Base-by-base conservation (phyloP, 1,139 yeast genomes). In the Pichia sp. region DNA sequence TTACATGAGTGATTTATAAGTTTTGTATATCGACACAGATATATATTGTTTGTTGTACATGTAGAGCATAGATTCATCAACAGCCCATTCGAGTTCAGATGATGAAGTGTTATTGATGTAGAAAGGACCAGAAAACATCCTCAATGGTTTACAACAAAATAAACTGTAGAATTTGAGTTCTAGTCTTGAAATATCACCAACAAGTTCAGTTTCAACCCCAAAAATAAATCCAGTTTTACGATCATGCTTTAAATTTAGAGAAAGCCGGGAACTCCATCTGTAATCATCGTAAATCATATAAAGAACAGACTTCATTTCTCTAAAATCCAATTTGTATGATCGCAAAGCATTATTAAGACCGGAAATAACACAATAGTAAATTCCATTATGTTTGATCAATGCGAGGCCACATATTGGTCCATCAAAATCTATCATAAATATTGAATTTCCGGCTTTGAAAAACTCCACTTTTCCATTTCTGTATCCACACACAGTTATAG, bases 121-220 rank as follows among this genome's bases (percentile, higher is more conserved):
- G 10, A 44, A 36, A 1, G 50, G 41, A 6, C 37, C 43, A 3
- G 32, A 20, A 4, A 20, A 6, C 42, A 43, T 43, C 24, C 35
- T 20, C 6, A 52, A 24, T 4, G 53, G 49, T 28, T 33, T 30
- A 1, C 41, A 23, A 23, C 46, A 37, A 2, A 37, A 7, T 8
- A 44, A 11, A 16, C 42, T 43, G 37, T 45, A 50, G 29, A 48
- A 48, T 5, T 39, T 30, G 3, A 50, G 6, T n/a, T 45, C 46
- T 9, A 42, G 12, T 4, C 32, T 32, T 2, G 27, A 6, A 6
- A 37, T 3, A 11, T 33, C 23, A 2, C 16, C 12, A 3, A 23
- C 25, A 11, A 34, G 24, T 27, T 43, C 41, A 4, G 50, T 48
- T 40, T 50, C 52, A 0, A 50, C 33, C 12, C 39, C 46, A 42